These are phyloP conservation scores for Gossypium rotundifolium DNA, from an alignment of 345 rosid species.

Conservation along the genomic window DNA sequence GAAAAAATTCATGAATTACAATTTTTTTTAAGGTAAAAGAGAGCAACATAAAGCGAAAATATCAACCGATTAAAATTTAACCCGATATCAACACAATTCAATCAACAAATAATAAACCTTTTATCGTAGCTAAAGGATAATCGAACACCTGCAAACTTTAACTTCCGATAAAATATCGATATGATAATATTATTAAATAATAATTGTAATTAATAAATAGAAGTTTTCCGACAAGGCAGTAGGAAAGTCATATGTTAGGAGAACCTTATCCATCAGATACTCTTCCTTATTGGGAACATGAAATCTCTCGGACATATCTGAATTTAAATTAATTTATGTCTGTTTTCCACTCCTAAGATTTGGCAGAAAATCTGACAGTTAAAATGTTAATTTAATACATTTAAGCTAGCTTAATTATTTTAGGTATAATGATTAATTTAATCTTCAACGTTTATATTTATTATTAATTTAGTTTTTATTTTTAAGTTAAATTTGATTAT, in stretches of 20 bases:
- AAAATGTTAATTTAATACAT: too few relatives aligned
- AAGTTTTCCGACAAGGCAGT: background rate
- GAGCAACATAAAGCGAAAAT: too few relatives aligned
- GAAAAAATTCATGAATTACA: too few relatives aligned
- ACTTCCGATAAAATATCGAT: too few relatives aligned
- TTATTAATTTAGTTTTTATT: too few relatives aligned
- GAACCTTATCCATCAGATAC: conserved; percentile 24
- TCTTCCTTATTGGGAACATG: background rate
- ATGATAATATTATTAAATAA: background rate
- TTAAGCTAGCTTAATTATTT: background rate
- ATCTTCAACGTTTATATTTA: too few relatives aligned
- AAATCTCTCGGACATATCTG: background rate
- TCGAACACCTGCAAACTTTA: too few relatives aligned
- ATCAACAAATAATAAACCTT: too few relatives aligned
- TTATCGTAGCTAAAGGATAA: too few relatives aligned
- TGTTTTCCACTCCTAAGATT: background rate
- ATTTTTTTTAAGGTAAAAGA: rapidly evolving
- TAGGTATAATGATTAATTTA: too few relatives aligned
- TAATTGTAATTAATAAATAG: background rate
- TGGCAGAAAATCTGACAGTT: conserved; percentile 1
- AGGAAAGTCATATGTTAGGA: background rate
- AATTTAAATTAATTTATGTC: background rate
- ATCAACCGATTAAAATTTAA: too few relatives aligned
- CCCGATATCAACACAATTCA: too few relatives aligned
- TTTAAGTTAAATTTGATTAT: rapidly evolving